phyloP scores from a whole-genome alignment of 2,329 filamentous ascomycete genomes.

The Cladobotryum protrusum region DNA sequence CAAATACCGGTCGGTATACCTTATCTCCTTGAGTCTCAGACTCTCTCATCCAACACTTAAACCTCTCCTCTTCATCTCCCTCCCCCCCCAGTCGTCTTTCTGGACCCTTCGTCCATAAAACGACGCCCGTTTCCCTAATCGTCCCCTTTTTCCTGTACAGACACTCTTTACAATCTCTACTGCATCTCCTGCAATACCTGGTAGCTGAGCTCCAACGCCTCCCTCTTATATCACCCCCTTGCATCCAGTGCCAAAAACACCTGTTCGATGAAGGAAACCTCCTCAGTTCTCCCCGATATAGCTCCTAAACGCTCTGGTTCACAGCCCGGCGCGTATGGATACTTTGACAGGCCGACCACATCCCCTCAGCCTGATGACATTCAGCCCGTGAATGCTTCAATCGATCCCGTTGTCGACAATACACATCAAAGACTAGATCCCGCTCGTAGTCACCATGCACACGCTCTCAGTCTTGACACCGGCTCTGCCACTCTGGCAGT shows the following conservation, averaged over 20 bases:
- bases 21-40: no score
- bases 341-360: slow-evolving; percentile 30
- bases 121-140: not conserved
- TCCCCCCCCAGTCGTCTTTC: not conserved
- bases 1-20: no score
- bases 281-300: slow-evolving; percentile 46
- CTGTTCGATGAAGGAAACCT: slow-evolving; percentile 59
- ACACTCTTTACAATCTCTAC: no score
- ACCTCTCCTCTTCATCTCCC: not conserved
- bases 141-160: not conserved
- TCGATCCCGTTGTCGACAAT: slow-evolving; percentile 15
- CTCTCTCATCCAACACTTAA: not conserved
- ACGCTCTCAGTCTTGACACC: slow-evolving; percentile 11
- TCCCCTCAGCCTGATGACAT: slow-evolving; percentile 18
- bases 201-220: no score
- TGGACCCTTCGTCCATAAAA: not conserved
- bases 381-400: slow-evolving; percentile 8
- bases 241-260: slow-evolving; percentile 14
- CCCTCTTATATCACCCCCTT: not conserved
- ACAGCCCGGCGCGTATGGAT: slow-evolving; percentile 50
- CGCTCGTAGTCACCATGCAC: slow-evolving; percentile 21
- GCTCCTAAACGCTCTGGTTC: slow-evolving; percentile 52
- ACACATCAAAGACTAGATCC: slow-evolving; percentile 19
- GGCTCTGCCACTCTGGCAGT: slow-evolving; percentile 7
- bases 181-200: no score